Percentiles rank a stretch among this genome's conserved stretches.
phyloP scores from a whole-genome alignment of 2,329 filamentous ascomycete species.

The Salinomyces thailandicus region DNA sequence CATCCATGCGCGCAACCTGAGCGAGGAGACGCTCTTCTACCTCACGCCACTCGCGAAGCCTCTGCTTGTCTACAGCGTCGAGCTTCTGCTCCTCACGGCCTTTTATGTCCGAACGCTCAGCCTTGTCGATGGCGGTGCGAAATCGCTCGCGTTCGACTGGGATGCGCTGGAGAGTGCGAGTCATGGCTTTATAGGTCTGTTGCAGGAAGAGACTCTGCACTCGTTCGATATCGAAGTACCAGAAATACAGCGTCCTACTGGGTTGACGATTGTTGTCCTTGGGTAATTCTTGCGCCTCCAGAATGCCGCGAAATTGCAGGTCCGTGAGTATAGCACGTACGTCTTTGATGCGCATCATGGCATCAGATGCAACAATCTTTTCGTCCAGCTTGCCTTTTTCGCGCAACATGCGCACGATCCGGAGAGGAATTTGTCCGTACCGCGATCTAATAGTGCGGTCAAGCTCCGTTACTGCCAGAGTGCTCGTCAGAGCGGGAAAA shows the following conservation, averaged over 20 bases:
- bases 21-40: constrained; percentile 61
- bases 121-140: constrained; percentile 64
- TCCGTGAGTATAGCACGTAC: constrained; percentile 74
- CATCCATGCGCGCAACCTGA: constrained; percentile 72
- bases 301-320: constrained; percentile 75
- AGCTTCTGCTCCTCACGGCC: constrained; percentile 75
- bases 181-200: constrained; percentile 81
- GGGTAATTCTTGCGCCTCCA: constrained; percentile 90
- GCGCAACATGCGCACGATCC: constrained; percentile 74
- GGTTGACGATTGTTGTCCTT: constrained; percentile 74
- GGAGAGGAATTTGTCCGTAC: constrained; percentile 65
- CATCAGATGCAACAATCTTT: constrained; percentile 69
- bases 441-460: constrained; percentile 70
- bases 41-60: constrained; percentile 52
- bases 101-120: constrained; percentile 75
- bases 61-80: constrained; percentile 59
- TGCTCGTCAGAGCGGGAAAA: constrained; percentile 60
- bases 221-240: constrained; percentile 75
- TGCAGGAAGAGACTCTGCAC: constrained; percentile 62
- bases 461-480: constrained; percentile 65
- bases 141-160: constrained; percentile 63
- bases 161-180: constrained; percentile 70
- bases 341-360: constrained; percentile 74
- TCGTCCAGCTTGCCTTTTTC: constrained; percentile 92
- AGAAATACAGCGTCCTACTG: constrained; percentile 77